Base-by-base conservation (phyloP, 176 grass and related monocot genomes). In the Avena insularis region DNA sequence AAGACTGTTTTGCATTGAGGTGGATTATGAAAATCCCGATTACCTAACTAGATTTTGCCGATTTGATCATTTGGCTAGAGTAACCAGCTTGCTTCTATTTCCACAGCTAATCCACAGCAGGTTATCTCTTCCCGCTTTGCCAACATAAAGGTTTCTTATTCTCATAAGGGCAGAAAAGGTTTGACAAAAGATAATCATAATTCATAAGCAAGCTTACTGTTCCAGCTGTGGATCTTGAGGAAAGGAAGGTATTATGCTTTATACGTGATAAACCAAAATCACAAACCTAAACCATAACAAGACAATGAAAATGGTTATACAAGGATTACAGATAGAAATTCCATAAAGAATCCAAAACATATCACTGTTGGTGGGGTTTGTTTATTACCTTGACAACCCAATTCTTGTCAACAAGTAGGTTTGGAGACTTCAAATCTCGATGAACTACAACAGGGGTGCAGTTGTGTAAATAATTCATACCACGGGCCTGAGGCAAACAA, bases 391-490 rank as follows among this genome's bases (percentile, higher is more conserved):
- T 98, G 35, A 98, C 97, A 79, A 98, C 93, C 97, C 97, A 98
- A 78, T 98, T 98, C 69, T 96, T 98, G 82, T 98, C 94, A 85
- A 98, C 97, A 80, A 98, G 94, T 88, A 98, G 89, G 46, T 98
- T 98, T 77, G 97, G 93, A 81, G 97, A 98, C 79, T 98, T 98
- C 59, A 98, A 86, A 91, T 99, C 97, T 68, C 94, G 89, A 79
- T 99, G 97, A 59, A 99, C 97, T 85, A 99, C 84, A 60, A 99
- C 73, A 78, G 94, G 97, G 27, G 91, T 94, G 78, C 89, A 96
- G 84, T 92, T 99, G 78, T 99, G 97, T 84, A 99, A 96, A 87
- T 99, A 97, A 97, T 99, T 99, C 97, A 99, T 97, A 89, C 97
- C 97, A 83, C 97, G 90, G 60, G 92, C 97, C 97, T 99, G 73